Percentiles rank a stretch among this genome's conserved stretches.
These are phyloP conservation scores for Collariella sp. DNA, from an alignment of 495 filamentous ascomycete species.

Conservation along the genomic window DNA sequence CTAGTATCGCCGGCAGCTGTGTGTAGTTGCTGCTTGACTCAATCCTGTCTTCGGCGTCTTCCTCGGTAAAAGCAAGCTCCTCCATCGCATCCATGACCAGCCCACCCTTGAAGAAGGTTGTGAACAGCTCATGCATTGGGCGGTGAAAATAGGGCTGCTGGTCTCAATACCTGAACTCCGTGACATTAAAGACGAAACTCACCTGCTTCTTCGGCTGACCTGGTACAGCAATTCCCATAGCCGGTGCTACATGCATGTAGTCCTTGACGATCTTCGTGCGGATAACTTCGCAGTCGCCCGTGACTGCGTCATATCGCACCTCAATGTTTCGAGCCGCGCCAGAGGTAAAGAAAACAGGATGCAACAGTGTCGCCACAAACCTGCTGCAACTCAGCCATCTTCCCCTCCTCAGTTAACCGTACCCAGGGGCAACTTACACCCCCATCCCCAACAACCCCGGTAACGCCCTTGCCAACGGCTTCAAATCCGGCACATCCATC, in stretches of 20 bases:
- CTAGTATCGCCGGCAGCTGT: conserved; percentile 31
- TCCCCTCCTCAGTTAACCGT: not conserved
- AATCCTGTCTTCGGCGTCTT: conserved; percentile 17
- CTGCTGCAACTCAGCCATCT: conserved; percentile 10
- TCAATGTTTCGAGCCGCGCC: conserved; percentile 25
- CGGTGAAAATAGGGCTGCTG: conserved; percentile 35
- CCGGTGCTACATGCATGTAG: conserved; percentile 32
- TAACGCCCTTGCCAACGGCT: conserved; percentile 28
- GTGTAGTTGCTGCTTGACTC: conserved; percentile 29
- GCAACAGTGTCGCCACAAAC: conserved; percentile 37
- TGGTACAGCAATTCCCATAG: conserved; percentile 25
- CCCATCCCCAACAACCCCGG: conserved; percentile 30
- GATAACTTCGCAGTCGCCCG: conserved; percentile 20
- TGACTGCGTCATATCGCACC: conserved; percentile 12
- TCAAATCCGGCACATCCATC: conserved; percentile 36
- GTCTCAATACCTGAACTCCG: not conserved
- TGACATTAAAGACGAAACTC: not conserved
- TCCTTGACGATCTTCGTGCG: conserved; percentile 24
- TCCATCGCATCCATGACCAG: conserved; percentile 37
- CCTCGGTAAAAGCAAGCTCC: conserved; percentile 31
- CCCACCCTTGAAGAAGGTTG: conserved; percentile 29
- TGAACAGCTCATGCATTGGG: conserved; percentile 33
- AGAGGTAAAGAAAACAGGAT: conserved; percentile 39
- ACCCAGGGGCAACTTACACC: conserved; percentile 22
- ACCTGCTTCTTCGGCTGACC: conserved; percentile 29